Evolutionary conservation across 768 basidiomycete species (phyloP), one percentile per base, ranked within the genome.

Genomic region (Russula lepida): DNA sequence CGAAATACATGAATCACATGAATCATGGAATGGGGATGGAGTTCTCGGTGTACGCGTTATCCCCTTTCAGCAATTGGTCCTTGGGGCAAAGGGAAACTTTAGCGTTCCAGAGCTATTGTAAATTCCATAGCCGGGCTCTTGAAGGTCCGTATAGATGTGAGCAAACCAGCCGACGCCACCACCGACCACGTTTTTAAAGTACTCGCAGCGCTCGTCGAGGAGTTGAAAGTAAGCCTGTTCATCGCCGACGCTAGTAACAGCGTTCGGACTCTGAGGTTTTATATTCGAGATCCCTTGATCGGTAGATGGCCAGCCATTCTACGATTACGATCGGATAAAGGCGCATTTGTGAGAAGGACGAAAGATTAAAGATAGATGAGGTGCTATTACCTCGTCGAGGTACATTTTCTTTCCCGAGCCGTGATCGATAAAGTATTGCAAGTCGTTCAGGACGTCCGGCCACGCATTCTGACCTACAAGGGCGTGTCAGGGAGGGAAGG

Each of bases 91-190:
- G 6, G 75, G 71, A 68, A 89, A 86, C 72, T 89, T 88, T 63
- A 78, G 65, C 23, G 69, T 67, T 23, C 82, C 81, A 32, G 74
- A 70, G 0, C 44, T 63, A 33, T 78, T 71, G 67, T 85, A 85
- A 55, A 89, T 80, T 6, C 88, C 88, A 67, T 90, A 90, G 12
- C 88, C 88, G 19, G 84, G 82, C 54, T 78, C 78, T 71, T 82
- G 78, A 62, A 71, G 61, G 67, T 89, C 89, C 1, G 83, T 82
- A 68, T 89, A 89, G 56, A 89, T 84, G 69, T 90, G 89, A 28
- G 85, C 86, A 66, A 91, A 91, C 89, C 88, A 91, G 12, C 88
- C 86, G 37, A 89, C 74, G 25, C 86, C 86, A 23, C 86, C 86
- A 3, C 79, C 79, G 17, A 72, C 68, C 27, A 80, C 79, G 0